Evolutionary conservation across 1,284 basidiomycete species (phyloP).

Genomic region (Flammula alnicola): DNA sequence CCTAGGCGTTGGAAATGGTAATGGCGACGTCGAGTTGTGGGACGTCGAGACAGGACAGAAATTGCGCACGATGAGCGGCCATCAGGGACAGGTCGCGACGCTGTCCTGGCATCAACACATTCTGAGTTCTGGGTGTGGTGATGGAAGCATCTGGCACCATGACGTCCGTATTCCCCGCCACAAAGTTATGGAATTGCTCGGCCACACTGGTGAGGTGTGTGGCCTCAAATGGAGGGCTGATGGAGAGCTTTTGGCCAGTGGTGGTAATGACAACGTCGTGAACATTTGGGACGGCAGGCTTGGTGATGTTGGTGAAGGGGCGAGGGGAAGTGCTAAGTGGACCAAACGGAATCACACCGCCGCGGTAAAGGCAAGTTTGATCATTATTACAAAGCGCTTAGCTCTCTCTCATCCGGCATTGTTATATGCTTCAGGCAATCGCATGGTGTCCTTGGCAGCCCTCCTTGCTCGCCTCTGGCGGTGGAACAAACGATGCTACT

Average conservation of each 20-base stretch:
- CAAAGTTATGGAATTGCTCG: constrained; percentile 87
- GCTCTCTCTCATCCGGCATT: too few species aligned
- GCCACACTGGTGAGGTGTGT: constrained; percentile 91
- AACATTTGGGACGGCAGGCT: constrained; percentile 93
- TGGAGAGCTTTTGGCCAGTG: constrained; percentile 89
- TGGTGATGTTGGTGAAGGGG: constrained; percentile 63
- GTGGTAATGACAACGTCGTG: constrained; percentile 96
- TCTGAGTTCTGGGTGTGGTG: constrained; percentile 86
- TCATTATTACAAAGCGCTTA: not conserved
- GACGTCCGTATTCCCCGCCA: constrained; percentile 89
- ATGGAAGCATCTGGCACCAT: constrained; percentile 94
- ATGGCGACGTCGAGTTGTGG: constrained; percentile 95
- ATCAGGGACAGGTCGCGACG: constrained; percentile 80
- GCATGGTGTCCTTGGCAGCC: constrained; percentile 99
- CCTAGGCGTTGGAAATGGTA: constrained; percentile 85
- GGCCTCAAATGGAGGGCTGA: constrained; percentile 83
- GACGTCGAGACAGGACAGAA: constrained; percentile 84
- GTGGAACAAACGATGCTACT: constrained; percentile 93
- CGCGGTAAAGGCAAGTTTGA: constrained; percentile 80
- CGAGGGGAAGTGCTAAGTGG: constrained; percentile 80
- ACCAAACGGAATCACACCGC: constrained; percentile 94
- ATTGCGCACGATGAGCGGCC: constrained; percentile 87
- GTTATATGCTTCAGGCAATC: constrained; percentile 86
- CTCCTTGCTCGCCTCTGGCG: constrained; percentile 90
- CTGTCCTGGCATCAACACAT: constrained; percentile 89